phyloP scores from a whole-genome alignment of 1,139 yeast genomes.

The Suhomyces panamericanus region DNA sequence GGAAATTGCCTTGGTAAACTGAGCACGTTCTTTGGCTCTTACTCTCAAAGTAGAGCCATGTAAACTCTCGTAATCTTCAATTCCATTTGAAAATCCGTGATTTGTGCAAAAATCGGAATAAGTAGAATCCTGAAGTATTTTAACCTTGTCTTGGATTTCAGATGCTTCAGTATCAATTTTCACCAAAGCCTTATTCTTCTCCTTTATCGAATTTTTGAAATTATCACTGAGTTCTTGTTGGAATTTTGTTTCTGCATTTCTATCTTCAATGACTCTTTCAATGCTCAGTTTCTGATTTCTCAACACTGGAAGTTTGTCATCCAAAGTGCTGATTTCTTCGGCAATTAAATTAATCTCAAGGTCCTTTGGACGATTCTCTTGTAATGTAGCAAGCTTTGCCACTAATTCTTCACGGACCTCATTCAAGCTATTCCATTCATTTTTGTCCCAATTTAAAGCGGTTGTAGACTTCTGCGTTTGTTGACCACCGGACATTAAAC shows the following conservation, averaged over 20 bases:
- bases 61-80: constrained; percentile 65
- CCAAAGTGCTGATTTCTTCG: constrained; percentile 57
- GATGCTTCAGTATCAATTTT: constrained; percentile 34
- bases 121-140: constrained; percentile 41
- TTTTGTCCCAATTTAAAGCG: constrained; percentile 67
- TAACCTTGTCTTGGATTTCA: constrained; percentile 28
- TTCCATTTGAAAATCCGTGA: constrained; percentile 51
- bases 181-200: constrained; percentile 23
- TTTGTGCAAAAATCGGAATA: constrained; percentile 56
- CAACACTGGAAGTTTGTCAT: constrained; percentile 53
- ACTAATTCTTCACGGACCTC: constrained; percentile 62
- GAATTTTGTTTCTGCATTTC: constrained; percentile 55
- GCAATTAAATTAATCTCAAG: constrained; percentile 55
- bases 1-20: constrained; percentile 60
- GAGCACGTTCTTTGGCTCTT: constrained; percentile 64
- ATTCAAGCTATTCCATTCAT: constrained; percentile 59
- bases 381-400: constrained; percentile 52
- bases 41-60: constrained; percentile 64
- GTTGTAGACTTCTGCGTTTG: constrained; percentile 38
- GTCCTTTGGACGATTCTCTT: constrained; percentile 53
- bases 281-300: constrained; percentile 51
- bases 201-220: constrained; percentile 19
- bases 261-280: constrained; percentile 55
- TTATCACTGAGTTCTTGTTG: constrained; percentile 32
- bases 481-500: constrained; percentile 90